phyloP scores from a whole-genome alignment of 192 early-diverging fungal genomes.

The Obelidium mucronatum region DNA sequence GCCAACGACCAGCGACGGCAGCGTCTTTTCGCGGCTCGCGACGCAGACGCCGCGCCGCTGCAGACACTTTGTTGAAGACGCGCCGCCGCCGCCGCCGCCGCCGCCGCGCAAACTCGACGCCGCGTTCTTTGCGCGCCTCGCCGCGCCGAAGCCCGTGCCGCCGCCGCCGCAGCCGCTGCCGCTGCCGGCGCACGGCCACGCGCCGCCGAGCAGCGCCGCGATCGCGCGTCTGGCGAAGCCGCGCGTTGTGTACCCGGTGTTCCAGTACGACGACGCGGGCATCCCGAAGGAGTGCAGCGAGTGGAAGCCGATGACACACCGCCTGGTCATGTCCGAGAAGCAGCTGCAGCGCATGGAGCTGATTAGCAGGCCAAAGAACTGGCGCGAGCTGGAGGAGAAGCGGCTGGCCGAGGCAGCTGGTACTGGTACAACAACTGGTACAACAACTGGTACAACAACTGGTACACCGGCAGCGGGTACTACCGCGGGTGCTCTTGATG shows the following conservation, averaged over 20 bases:
- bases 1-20: background rate
- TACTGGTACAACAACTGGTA: background rate
- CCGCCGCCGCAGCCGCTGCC: background rate
- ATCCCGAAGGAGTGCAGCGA: background rate
- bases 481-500: background rate
- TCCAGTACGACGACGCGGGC: background rate
- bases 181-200: background rate
- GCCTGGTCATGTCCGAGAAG: constrained; percentile 1
- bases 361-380: constrained; percentile 15
- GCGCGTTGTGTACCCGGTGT: constrained; percentile 23
- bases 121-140: constrained; percentile 16
- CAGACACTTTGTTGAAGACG: constrained; percentile 3
- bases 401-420: background rate
- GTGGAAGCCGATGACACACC: constrained; percentile 20
- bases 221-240: constrained; percentile 2
- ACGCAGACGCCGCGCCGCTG: background rate
- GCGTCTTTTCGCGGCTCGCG: constrained; percentile 28
- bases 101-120: too few species aligned
- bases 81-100: constrained; percentile 17
- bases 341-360: background rate
- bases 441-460: background rate
- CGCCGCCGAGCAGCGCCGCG: background rate
- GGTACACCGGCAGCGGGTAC: background rate
- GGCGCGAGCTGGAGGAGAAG: constrained; percentile 12
- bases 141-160: background rate